Conservation (phyloP, 1,284 basidiomycete genomes). For the Golubevia sp. region DNA sequence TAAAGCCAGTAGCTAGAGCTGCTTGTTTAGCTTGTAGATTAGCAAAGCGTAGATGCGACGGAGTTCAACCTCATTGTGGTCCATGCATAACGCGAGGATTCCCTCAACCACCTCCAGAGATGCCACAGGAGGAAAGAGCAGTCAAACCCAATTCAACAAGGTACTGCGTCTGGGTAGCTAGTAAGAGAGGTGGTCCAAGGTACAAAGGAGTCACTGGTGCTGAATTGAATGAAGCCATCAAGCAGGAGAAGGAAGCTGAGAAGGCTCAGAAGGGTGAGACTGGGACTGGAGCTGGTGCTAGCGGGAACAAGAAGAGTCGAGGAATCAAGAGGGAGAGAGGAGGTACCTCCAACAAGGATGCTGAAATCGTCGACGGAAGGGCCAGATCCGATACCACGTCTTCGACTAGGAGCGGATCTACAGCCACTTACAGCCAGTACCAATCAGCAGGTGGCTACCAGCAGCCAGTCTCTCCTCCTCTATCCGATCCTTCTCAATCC, state of each 20-base stretch:
- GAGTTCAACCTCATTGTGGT: conserved; percentile 36
- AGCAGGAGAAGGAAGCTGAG: conserved; percentile 13
- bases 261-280: too few relatives aligned
- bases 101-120: conserved; percentile 15
- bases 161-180: conserved; percentile 35
- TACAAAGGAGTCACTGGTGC: conserved; percentile 45
- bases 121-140: conserved; percentile 22
- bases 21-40: conserved; percentile 45
- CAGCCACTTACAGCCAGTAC: not conserved
- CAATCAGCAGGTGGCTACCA: conserved; percentile 3
- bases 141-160: too few relatives aligned
- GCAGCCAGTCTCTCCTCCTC: too few relatives aligned
- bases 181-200: conserved; percentile 42
- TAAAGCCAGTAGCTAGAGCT: conserved; percentile 29
- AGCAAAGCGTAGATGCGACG: conserved; percentile 47
- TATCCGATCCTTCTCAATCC: not conserved
- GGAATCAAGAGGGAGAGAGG: too few relatives aligned
- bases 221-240: conserved; percentile 30
- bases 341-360: too few relatives aligned
- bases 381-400: too few relatives aligned
- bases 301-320: too few relatives aligned
- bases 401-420: too few relatives aligned
- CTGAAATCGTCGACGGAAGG: too few relatives aligned
- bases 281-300: too few relatives aligned
- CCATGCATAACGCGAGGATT: conserved; percentile 36